These are phyloP conservation scores for Malassezia psittaci DNA, from an alignment of 1,284 basidiomycete genomes.

Conservation along the genomic window DNA sequence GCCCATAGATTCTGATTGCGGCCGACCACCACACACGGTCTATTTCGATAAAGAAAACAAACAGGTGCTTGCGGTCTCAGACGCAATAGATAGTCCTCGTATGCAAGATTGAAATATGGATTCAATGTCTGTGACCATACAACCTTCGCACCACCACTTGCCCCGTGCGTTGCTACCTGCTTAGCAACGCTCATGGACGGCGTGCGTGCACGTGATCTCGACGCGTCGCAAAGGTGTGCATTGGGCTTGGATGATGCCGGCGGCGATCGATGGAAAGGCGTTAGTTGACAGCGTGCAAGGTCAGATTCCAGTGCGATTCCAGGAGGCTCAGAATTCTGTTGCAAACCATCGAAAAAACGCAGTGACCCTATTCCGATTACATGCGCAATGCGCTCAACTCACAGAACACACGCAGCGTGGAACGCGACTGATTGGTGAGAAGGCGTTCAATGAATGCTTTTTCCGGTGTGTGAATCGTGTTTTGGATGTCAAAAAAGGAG, in stretches of 20 bases:
- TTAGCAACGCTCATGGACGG: not conserved
- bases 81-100: slow-evolving; percentile 58
- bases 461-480: slow-evolving; percentile 59
- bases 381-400: slow-evolving; percentile 58
- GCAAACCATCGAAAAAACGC: slow-evolving; percentile 88
- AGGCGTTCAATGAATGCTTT: slow-evolving; percentile 60
- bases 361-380: slow-evolving; percentile 73
- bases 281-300: slow-evolving; percentile 7
- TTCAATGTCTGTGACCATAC: slow-evolving; percentile 66
- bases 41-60: slow-evolving; percentile 77
- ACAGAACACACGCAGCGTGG: slow-evolving; percentile 54
- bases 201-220: not conserved
- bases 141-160: slow-evolving; percentile 49
- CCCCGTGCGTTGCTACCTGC: not conserved
- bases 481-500: slow-evolving; percentile 73
- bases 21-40: slow-evolving; percentile 84
- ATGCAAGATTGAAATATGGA: slow-evolving; percentile 84
- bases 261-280: not conserved
- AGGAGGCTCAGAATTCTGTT: slow-evolving; percentile 69
- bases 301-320: slow-evolving; percentile 51
- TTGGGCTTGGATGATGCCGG: not conserved
- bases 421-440: slow-evolving; percentile 65
- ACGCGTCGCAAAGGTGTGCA: not conserved
- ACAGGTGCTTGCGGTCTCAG: slow-evolving; percentile 48
- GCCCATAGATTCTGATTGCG: slow-evolving; percentile 94